phyloP scores from a whole-genome alignment of 495 filamentous ascomycete genomes.

The Trichoderma orchidacearum region DNA sequence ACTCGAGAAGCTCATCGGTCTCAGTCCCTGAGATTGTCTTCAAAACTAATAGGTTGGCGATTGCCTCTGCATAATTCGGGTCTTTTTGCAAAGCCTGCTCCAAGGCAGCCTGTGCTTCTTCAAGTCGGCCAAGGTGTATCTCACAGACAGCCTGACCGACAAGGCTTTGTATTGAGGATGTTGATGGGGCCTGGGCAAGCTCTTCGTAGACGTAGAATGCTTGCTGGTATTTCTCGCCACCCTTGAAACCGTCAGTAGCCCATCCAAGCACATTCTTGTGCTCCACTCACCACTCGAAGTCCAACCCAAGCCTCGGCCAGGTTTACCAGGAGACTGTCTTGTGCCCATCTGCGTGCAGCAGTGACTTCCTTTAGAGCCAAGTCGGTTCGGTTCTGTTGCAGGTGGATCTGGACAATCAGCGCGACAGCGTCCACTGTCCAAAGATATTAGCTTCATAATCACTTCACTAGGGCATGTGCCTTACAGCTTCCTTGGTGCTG shows the following conservation, averaged over 20 bases:
- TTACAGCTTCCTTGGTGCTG: constrained; percentile 83
- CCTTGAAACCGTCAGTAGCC: constrained; percentile 30
- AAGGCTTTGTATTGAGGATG: constrained; percentile 51
- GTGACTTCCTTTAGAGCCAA: constrained; percentile 80
- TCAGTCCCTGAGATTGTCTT: constrained; percentile 63
- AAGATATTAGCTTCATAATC: not conserved
- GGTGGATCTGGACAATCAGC: constrained; percentile 77
- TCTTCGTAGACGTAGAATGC: constrained; percentile 98
- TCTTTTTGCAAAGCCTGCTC: constrained; percentile 66
- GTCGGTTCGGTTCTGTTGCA: constrained; percentile 80
- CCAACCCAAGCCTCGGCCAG: constrained; percentile 93
- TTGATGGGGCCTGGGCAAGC: constrained; percentile 71
- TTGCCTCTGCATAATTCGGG: constrained; percentile 51
- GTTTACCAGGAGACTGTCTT: constrained; percentile 89
- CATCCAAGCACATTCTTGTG: constrained; percentile 3
- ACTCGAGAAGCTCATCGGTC: constrained; percentile 44
- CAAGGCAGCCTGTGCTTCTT: constrained; percentile 80
- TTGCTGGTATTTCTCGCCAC: constrained; percentile 91
- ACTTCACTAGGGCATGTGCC: constrained; percentile 14
- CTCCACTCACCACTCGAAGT: constrained; percentile 59
- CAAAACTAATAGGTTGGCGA: constrained; percentile 73
- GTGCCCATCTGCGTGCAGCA: constrained; percentile 86
- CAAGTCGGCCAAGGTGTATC: constrained; percentile 75
- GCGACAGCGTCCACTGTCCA: constrained; percentile 46
- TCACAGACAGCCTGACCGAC: constrained; percentile 85